Percentiles rank a stretch among this genome's conserved stretches.
Evolutionary conservation across 495 filamentous ascomycete genomes (phyloP).

Genomic region (Durotheca rogersii): DNA sequence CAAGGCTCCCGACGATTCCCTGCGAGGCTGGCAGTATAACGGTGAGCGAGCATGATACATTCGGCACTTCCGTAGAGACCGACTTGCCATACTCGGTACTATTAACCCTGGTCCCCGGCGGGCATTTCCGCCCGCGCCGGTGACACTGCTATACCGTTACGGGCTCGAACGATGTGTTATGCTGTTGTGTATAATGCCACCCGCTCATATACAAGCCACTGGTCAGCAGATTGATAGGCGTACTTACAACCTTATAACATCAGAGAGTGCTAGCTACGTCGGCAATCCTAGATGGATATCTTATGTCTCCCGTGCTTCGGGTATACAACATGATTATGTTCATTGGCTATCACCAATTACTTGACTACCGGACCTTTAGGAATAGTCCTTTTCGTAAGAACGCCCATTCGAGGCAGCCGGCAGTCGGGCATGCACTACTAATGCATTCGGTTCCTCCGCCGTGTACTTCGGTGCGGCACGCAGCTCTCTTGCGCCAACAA

Average conservation of each 20-base stretch:
- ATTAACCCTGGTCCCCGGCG: slow-evolving; percentile 10
- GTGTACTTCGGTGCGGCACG: background rate
- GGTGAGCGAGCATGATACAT: background rate
- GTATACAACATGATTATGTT: background rate
- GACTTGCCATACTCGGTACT: slow-evolving; percentile 15
- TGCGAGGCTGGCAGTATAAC: background rate
- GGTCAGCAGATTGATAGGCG: background rate
- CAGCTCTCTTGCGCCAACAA: slow-evolving; percentile 2
- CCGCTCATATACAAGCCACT: background rate
- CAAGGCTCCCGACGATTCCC: background rate
- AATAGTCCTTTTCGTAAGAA: too few relatives aligned
- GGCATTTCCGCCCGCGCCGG: background rate
- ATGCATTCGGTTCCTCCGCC: too few relatives aligned
- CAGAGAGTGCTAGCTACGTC: too few relatives aligned
- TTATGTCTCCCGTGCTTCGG: background rate
- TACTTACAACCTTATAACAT: background rate
- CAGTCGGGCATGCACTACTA: too few relatives aligned
- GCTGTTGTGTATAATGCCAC: background rate
- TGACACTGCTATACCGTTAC: background rate
- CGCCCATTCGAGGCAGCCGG: too few relatives aligned
- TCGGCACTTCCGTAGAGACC: background rate
- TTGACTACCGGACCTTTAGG: too few relatives aligned
- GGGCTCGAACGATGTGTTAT: background rate
- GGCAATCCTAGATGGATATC: too few relatives aligned
- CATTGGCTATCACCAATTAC: background rate